Percentiles rank a stretch among this genome's conserved stretches.
Conservation (phyloP, 208 protist genomes). For the Spongospora subterranea region DNA sequence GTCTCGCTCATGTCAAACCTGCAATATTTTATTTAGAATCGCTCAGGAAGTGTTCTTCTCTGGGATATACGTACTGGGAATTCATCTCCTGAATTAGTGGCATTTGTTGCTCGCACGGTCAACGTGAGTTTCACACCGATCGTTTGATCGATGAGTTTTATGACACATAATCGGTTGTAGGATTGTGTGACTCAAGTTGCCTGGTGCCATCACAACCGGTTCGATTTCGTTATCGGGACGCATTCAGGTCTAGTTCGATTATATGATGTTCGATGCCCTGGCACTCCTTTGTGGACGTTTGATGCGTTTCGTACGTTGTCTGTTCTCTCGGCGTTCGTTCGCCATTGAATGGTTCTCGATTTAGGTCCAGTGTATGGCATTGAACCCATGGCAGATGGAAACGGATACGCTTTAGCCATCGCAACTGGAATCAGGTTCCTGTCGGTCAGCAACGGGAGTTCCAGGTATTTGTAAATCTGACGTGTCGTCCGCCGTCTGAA, state of each 20-base stretch:
- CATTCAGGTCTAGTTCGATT: conserved; percentile 23
- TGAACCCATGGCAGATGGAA: background rate
- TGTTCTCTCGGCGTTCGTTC: background rate
- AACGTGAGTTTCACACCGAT: background rate
- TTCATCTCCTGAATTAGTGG: background rate
- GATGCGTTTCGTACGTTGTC: background rate
- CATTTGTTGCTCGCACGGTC: background rate
- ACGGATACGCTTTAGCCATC: background rate
- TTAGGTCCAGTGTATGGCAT: conserved; percentile 21
- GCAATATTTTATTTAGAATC: background rate
- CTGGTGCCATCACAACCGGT: background rate
- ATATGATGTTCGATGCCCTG: background rate
- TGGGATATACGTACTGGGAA: background rate
- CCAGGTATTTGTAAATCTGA: background rate
- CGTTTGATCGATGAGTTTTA: background rate
- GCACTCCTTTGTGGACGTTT: background rate
- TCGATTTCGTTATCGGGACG: conserved; percentile 7
- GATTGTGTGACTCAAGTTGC: conserved; percentile 14
- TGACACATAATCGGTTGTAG: background rate
- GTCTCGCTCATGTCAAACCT: background rate
- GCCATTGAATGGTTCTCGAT: background rate
- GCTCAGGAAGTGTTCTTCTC: conserved; percentile 14
- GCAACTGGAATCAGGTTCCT: conserved; percentile 6
- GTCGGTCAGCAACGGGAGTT: too few species aligned
- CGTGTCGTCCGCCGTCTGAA: background rate